A percentile compares a stretch with the other conserved stretches of the same genome.
Conservation (phyloP, 139 green algal species). For the Pleodorina starrii region DNA sequence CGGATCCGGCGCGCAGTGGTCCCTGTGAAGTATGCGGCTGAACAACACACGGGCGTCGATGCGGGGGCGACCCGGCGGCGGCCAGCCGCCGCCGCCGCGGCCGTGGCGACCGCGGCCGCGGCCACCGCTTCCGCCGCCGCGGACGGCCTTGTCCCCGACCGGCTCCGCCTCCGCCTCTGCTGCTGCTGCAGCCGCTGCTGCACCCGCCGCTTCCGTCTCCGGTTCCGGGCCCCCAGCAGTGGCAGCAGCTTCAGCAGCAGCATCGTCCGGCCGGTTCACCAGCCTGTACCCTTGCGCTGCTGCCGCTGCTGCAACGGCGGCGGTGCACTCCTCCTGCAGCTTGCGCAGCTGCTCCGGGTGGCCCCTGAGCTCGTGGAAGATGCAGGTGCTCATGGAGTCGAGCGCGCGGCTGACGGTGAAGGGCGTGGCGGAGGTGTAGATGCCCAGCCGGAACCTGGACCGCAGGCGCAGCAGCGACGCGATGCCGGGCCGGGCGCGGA, state of each 20-base stretch:
- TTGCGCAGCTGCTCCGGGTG: neutral
- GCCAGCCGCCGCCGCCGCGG: neutral
- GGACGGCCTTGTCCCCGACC: neutral
- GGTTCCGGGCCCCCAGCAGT: neutral
- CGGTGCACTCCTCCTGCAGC: neutral
- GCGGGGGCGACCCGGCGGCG: neutral
- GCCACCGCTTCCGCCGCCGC: neutral
- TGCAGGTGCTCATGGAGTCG: neutral
- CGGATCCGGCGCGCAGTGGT: conserved; percentile 56
- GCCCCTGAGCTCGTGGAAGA: neutral
- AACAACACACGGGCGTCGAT: conserved; percentile 56
- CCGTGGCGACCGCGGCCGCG: neutral
- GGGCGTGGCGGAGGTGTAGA: conserved; percentile 62
- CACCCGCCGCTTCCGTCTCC: neutral
- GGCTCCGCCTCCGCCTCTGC: neutral
- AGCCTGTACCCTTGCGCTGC: too few relatives aligned
- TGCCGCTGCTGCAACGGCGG: neutral
- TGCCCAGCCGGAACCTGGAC: conserved; percentile 58
- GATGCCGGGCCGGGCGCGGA: conserved; percentile 26
- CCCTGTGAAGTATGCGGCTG: conserved; percentile 54
- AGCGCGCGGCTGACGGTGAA: conserved; percentile 57
- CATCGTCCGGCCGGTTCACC: too few relatives aligned
- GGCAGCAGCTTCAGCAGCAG: neutral
- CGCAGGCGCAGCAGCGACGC: conserved; percentile 28
- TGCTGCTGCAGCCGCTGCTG: neutral